Conservation (phyloP, 495 filamentous ascomycete genomes). For the Talaromyces ruber region DNA sequence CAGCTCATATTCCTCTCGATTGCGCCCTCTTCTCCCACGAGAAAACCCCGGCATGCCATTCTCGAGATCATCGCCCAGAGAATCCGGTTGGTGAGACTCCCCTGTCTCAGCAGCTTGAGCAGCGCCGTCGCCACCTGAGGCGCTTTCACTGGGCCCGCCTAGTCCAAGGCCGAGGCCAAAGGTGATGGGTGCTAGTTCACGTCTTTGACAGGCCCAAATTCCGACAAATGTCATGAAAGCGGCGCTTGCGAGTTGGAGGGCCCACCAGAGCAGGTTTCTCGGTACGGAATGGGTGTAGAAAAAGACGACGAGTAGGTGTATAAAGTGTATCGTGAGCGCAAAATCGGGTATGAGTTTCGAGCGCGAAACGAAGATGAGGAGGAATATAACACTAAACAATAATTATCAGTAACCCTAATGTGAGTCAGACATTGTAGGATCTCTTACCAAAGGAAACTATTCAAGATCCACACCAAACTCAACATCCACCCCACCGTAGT, state of each 20-base stretch:
- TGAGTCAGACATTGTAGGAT: background rate
- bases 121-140: constrained; percentile 7
- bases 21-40: constrained; percentile 30
- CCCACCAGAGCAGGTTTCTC: constrained; percentile 78
- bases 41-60: constrained; percentile 13
- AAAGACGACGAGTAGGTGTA: constrained; percentile 71
- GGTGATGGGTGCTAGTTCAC: constrained; percentile 79
- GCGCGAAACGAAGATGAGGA: constrained; percentile 71
- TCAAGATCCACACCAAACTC: constrained; percentile 78
- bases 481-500: constrained; percentile 89
- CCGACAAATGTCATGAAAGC: constrained; percentile 63
- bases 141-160: constrained; percentile 15
- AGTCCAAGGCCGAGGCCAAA: constrained; percentile 55
- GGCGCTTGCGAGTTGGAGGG: constrained; percentile 59
- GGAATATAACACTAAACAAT: constrained; percentile 49
- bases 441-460: constrained; percentile 65
- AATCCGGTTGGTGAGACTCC: constrained; percentile 15
- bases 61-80: constrained; percentile 12
- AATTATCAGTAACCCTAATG: background rate
- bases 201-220: constrained; percentile 84
- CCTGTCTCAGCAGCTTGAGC: constrained; percentile 15
- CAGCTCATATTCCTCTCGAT: constrained; percentile 71
- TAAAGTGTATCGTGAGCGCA: constrained; percentile 75
- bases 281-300: constrained; percentile 72
- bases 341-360: constrained; percentile 93